These are phyloP conservation scores for Colletotrichum paranaense DNA, from an alignment of 2,329 filamentous ascomycete genomes.

Conservation along the genomic window DNA sequence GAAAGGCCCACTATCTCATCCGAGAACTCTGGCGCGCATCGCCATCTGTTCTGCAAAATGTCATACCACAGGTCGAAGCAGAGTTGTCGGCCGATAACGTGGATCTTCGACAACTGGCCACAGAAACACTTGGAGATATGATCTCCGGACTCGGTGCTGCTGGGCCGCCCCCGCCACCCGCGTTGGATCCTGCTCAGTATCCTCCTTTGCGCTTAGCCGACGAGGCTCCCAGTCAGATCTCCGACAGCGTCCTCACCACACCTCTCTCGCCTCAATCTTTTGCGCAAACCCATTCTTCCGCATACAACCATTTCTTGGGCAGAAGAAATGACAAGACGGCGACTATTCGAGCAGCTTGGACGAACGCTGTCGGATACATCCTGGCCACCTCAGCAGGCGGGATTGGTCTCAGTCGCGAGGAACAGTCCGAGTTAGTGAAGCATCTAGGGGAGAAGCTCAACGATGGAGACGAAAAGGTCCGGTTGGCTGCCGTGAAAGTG, in stretches of 20 bases:
- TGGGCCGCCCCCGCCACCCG: slow-evolving; percentile 79
- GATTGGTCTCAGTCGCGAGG: slow-evolving; percentile 85
- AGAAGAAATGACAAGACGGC: slow-evolving; percentile 88
- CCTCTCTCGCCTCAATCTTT: slow-evolving; percentile 92
- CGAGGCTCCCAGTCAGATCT: slow-evolving; percentile 61
- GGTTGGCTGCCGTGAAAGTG: slow-evolving; percentile 87
- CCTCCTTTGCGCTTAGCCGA: slow-evolving; percentile 78
- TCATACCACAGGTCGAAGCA: slow-evolving; percentile 92
- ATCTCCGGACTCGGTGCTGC: slow-evolving; percentile 93
- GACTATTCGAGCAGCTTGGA: slow-evolving; percentile 87
- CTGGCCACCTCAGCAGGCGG: slow-evolving; percentile 91
- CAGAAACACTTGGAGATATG: slow-evolving; percentile 95
- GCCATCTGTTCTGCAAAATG: slow-evolving; percentile 88
- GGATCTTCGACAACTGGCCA: slow-evolving; percentile 86
- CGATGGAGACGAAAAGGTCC: slow-evolving; percentile 91
- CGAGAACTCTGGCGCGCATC: slow-evolving; percentile 94
- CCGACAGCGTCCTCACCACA: slow-evolving; percentile 76
- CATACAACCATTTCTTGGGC: slow-evolving; percentile 87
- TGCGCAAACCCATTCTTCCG: slow-evolving; percentile 79
- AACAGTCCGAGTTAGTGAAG: slow-evolving; percentile 80
- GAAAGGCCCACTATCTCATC: slow-evolving; percentile 89
- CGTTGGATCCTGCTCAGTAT: slow-evolving; percentile 84
- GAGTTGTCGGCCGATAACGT: slow-evolving; percentile 92
- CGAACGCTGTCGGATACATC: slow-evolving; percentile 84
- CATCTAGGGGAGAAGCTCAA: slow-evolving; percentile 83